Percentiles rank a stretch among this genome's conserved stretches.
Conservation (phyloP, 306 rosid species). For the Sphenostylis stenocarpa region DNA sequence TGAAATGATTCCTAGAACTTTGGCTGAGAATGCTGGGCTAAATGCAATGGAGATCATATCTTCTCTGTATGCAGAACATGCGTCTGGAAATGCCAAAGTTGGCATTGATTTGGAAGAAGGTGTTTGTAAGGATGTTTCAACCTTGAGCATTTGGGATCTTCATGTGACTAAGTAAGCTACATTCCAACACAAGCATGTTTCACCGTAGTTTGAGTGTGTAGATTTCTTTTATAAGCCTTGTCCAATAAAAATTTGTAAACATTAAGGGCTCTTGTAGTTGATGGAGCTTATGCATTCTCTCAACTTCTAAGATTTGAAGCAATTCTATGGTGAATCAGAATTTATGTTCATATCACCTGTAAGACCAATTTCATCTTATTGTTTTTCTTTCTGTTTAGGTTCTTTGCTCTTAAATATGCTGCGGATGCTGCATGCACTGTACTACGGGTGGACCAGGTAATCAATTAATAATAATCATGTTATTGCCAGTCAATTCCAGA, state of each 20-base stretch:
- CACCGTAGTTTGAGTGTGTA: background rate
- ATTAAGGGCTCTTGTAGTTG: background rate
- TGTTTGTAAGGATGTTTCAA: constrained; percentile 71
- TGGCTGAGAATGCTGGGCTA: constrained; percentile 95
- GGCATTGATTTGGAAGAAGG: constrained; percentile 92
- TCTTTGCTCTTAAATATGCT: constrained; percentile 91
- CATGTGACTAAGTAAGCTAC: constrained; percentile 74
- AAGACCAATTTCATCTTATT: constrained; percentile 15
- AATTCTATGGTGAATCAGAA: background rate
- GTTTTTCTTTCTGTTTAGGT: constrained; percentile 46
- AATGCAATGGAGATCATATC: constrained; percentile 97
- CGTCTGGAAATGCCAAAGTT: constrained; percentile 84
- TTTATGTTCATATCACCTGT: background rate
- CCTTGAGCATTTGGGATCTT: constrained; percentile 77
- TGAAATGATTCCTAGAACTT: constrained; percentile 91
- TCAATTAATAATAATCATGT: background rate
- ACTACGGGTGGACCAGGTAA: constrained; percentile 94
- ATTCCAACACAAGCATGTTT: constrained; percentile 6
- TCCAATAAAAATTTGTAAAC: background rate
- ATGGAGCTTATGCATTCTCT: constrained; percentile 6
- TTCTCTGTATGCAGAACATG: constrained; percentile 94
- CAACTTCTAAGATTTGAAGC: background rate
- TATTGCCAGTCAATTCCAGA: background rate
- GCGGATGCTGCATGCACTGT: constrained; percentile 98
- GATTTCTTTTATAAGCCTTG: background rate